These are phyloP conservation scores for Colletotrichum sp. DNA, from an alignment of 2,329 filamentous ascomycete species.

Conservation along the genomic window DNA sequence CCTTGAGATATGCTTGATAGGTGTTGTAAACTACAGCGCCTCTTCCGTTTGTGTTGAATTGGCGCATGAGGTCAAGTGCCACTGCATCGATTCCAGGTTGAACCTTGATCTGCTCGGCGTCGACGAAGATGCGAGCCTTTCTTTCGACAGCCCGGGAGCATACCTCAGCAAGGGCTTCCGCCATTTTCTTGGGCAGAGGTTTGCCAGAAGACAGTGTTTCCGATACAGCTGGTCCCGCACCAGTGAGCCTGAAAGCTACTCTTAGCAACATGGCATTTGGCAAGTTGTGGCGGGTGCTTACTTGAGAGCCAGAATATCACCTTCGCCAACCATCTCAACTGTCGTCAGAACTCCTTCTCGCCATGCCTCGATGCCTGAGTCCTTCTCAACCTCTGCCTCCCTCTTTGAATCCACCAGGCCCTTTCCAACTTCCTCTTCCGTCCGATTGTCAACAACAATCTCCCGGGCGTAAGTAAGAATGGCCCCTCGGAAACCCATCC, in stretches of 20 bases:
- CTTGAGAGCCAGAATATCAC: slow-evolving; percentile 71
- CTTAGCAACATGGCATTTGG: not conserved
- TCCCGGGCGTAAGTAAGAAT: slow-evolving; percentile 86
- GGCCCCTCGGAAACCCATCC: slow-evolving; percentile 80
- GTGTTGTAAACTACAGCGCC: slow-evolving; percentile 79
- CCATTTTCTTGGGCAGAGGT: slow-evolving; percentile 67
- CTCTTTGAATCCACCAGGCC: slow-evolving; percentile 50
- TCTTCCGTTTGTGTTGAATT: slow-evolving; percentile 68
- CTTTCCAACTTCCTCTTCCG: slow-evolving; percentile 50
- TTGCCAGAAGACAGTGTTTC: slow-evolving; percentile 66
- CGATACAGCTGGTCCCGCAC: slow-evolving; percentile 78
- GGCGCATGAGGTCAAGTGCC: slow-evolving; percentile 75
- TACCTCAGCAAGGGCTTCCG: slow-evolving; percentile 73
- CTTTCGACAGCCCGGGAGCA: slow-evolving; percentile 73
- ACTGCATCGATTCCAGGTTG: slow-evolving; percentile 82
- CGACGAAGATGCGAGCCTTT: slow-evolving; percentile 77
- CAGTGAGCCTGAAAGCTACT: slow-evolving; percentile 66
- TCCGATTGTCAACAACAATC: slow-evolving; percentile 68
- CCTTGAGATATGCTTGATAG: slow-evolving; percentile 78
- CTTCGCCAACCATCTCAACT: slow-evolving; percentile 67
- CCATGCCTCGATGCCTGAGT: slow-evolving; percentile 71
- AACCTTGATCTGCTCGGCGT: slow-evolving; percentile 82
- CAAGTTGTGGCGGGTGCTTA: slow-evolving; percentile 26
- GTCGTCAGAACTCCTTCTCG: slow-evolving; percentile 75
- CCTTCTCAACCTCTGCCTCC: slow-evolving; percentile 49